phyloP scores from a whole-genome alignment of 177 flowering plant genomes.

The Vitis hybrid region DNA sequence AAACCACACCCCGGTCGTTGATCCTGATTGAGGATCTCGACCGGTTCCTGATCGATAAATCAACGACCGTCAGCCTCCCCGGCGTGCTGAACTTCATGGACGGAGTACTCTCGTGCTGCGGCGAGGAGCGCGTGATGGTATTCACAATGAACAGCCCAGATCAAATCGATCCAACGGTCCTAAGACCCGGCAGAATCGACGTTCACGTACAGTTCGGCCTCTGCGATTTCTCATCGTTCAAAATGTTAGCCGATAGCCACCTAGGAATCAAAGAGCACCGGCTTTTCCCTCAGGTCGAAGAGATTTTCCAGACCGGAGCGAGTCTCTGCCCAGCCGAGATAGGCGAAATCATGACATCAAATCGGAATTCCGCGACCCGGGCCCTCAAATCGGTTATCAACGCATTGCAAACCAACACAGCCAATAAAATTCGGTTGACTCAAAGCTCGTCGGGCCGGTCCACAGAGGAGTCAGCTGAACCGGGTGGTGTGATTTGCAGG shows the following conservation, averaged over 20 bases:
- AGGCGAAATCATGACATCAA: constrained; percentile 81
- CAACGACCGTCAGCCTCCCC: constrained; percentile 46
- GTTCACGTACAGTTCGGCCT: constrained; percentile 78
- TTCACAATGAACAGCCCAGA: constrained; percentile 73
- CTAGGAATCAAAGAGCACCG: constrained; percentile 87
- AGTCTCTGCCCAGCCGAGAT: constrained; percentile 81
- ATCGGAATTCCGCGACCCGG: constrained; percentile 82
- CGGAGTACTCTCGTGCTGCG: constrained; percentile 71
- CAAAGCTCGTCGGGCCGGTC: constrained; percentile 26
- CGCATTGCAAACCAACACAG: constrained; percentile 48
- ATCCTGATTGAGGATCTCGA: constrained; percentile 83
- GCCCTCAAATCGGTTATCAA: constrained; percentile 77
- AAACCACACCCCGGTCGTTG: constrained; percentile 54
- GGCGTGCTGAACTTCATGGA: constrained; percentile 78
- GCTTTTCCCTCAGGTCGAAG: constrained; percentile 82
- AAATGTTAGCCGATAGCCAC: constrained; percentile 62
- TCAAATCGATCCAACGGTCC: constrained; percentile 50
- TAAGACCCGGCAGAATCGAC: constrained; percentile 85
- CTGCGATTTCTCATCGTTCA: constrained; percentile 78
- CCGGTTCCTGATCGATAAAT: constrained; percentile 43
- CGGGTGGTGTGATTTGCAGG: constrained; percentile 32
- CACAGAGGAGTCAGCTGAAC: constrained; percentile 34
- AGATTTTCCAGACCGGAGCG: constrained; percentile 64
- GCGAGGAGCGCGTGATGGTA: constrained; percentile 86
- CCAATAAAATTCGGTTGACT: constrained; percentile 14